A percentile compares a stretch with the other conserved stretches of the same genome.
Conservation (phyloP, 352 stramenopile genomes). For the Pythium phragmitis region DNA sequence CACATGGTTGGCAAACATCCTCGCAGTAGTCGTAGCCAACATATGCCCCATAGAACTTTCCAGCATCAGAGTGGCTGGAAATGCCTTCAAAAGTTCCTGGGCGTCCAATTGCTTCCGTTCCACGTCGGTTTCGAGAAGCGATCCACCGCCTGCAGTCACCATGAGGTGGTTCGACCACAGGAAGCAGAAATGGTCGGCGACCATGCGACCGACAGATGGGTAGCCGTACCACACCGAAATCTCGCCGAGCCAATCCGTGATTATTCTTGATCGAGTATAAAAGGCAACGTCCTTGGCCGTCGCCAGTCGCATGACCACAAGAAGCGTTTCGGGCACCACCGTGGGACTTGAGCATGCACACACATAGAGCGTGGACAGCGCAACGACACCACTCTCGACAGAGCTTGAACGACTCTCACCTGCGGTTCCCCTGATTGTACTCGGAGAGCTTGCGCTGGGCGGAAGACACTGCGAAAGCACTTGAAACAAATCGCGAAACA, state of each 20-base stretch:
- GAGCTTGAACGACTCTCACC: background rate
- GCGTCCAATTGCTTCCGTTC: conserved; percentile 21
- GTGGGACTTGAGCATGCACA: conserved; percentile 61
- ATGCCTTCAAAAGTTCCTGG: conserved; percentile 15
- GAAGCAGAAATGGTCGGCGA: conserved; percentile 67
- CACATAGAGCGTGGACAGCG: conserved; percentile 61
- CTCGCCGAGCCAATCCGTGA: conserved; percentile 41
- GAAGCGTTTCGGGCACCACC: conserved; percentile 52
- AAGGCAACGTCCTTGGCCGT: conserved; percentile 29
- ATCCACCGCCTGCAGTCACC: conserved; percentile 5
- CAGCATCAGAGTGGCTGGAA: conserved; percentile 17
- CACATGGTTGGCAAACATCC: conserved; percentile 8
- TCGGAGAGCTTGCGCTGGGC: background rate
- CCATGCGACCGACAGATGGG: conserved; percentile 32
- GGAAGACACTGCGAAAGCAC: conserved; percentile 35
- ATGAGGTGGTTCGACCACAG: conserved; percentile 45
- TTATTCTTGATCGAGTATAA: conserved; percentile 36
- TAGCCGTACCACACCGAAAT: conserved; percentile 59
- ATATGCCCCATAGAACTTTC: background rate
- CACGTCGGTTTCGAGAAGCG: conserved; percentile 29
- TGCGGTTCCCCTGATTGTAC: background rate
- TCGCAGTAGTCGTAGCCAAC: background rate
- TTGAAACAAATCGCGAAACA: conserved; percentile 59
- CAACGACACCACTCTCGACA: conserved; percentile 33
- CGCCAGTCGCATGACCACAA: conserved; percentile 49